These are phyloP conservation scores for Rutstroemia sydowiana DNA, from an alignment of 2,329 filamentous ascomycete species.

Conservation along the genomic window DNA sequence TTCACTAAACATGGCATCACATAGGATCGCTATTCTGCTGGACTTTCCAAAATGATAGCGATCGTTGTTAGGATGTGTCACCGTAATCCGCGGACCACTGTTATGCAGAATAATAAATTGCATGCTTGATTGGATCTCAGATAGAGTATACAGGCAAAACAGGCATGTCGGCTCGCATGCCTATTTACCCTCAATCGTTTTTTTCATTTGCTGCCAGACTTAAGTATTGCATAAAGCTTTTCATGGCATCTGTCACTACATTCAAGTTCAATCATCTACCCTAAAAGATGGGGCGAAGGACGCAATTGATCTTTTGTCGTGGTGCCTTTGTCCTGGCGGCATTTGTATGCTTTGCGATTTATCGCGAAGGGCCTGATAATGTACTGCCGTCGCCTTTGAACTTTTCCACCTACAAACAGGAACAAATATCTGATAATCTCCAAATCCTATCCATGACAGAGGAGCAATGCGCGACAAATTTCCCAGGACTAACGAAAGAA, in stretches of 20 bases:
- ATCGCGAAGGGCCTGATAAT: not conserved
- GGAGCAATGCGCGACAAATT: conserved; percentile 36
- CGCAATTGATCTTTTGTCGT: not conserved
- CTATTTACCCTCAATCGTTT: not conserved
- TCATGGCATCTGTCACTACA: too few relatives aligned
- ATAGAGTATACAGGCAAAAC: not conserved
- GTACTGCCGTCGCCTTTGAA: not conserved
- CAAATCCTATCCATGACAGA: conserved; percentile 31
- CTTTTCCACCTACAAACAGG: not conserved
- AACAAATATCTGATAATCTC: not conserved
- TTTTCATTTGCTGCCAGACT: not conserved
- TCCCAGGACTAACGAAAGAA: conserved; percentile 41
- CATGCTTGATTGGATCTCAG: too few relatives aligned
- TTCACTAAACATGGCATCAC: too few relatives aligned
- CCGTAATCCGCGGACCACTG: too few relatives aligned
- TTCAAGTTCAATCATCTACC: too few relatives aligned
- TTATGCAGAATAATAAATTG: too few relatives aligned
- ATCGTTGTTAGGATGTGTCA: too few relatives aligned
- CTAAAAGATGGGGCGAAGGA: not conserved
- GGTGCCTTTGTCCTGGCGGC: not conserved
- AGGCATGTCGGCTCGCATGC: conserved; percentile 8
- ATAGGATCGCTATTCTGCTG: too few relatives aligned
- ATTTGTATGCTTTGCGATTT: not conserved
- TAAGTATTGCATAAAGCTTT: too few relatives aligned
- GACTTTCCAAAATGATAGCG: too few relatives aligned